phyloP scores from a whole-genome alignment of 768 basidiomycete genomes.

The Pisolithus marmoratus region DNA sequence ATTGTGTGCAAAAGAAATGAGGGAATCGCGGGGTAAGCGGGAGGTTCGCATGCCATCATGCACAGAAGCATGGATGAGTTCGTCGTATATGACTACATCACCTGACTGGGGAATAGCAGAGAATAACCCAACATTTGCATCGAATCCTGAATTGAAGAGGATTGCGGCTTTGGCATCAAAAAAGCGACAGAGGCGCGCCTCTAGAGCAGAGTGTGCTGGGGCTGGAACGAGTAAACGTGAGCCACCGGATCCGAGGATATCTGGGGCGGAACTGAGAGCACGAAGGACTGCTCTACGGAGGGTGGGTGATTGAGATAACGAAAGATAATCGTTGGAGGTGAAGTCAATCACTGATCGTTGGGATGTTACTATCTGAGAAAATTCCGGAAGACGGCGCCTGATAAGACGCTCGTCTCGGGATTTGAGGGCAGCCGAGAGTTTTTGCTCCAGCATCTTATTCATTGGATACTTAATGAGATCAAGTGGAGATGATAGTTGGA shows the following conservation, averaged over 20 bases:
- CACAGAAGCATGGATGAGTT: constrained; percentile 85
- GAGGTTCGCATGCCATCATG: constrained; percentile 83
- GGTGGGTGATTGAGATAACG: constrained; percentile 54
- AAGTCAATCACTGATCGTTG: constrained; percentile 46
- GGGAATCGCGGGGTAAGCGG: constrained; percentile 34
- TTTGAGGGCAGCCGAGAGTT: constrained; percentile 47
- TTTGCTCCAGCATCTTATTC: constrained; percentile 23
- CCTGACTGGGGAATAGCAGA: constrained; percentile 69
- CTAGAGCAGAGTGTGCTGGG: constrained; percentile 55
- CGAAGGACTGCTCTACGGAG: constrained; percentile 57
- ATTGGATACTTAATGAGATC: neutral
- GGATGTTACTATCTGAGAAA: constrained; percentile 33
- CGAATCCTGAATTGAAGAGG: constrained; percentile 90
- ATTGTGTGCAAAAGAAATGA: constrained; percentile 68
- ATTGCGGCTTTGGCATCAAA: constrained; percentile 63
- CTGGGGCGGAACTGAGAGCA: constrained; percentile 42
- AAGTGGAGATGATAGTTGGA: no score
- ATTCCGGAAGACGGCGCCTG: constrained; percentile 63
- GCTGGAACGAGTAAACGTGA: constrained; percentile 76
- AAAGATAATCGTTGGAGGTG: constrained; percentile 92
- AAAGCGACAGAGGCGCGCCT: constrained; percentile 58
- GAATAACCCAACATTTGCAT: constrained; percentile 89
- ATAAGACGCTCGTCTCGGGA: constrained; percentile 66
- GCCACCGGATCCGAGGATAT: constrained; percentile 80
- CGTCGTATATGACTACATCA: constrained; percentile 79